Evolutionary conservation across 441 rosid genomes (phyloP).

Genomic region (Raphanus hybrid): DNA sequence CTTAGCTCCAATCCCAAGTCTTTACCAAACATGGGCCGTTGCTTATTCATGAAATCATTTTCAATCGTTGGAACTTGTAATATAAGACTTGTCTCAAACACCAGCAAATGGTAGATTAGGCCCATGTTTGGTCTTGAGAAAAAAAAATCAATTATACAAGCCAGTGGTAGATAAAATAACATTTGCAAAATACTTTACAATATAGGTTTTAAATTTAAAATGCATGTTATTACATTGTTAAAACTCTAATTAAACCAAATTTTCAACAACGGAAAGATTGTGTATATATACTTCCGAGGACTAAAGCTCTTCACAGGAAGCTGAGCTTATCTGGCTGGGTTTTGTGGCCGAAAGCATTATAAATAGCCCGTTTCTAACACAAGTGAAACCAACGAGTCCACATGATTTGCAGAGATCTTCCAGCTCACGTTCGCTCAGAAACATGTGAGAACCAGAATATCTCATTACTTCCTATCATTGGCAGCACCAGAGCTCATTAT

Average conservation of each 20-base stretch:
- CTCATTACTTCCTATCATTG: constrained; percentile 50
- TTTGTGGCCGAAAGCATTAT: constrained; percentile 79
- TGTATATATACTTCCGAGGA: constrained; percentile 9
- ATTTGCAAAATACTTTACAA: constrained; percentile 20
- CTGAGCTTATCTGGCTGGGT: constrained; percentile 46
- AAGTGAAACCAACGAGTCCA: constrained; percentile 67
- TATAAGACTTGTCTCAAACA: constrained; percentile 25
- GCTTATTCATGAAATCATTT: constrained; percentile 22
- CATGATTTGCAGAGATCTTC: constrained; percentile 76
- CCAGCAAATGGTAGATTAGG: constrained; percentile 18
- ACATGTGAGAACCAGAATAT: constrained; percentile 54
- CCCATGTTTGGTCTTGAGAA: constrained; percentile 24
- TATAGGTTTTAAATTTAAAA: background rate
- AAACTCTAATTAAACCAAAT: constrained; percentile 16
- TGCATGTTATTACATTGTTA: background rate
- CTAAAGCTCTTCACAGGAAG: background rate
- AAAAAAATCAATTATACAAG: background rate
- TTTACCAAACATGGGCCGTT: constrained; percentile 19
- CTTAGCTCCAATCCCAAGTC: constrained; percentile 27
- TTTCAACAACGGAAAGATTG: constrained; percentile 1
- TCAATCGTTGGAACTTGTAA: constrained; percentile 35
- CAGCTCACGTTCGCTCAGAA: constrained; percentile 64
- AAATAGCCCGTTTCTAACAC: constrained; percentile 60
- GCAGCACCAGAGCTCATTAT: constrained; percentile 17
- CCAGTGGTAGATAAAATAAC: background rate